phyloP scores from a whole-genome alignment of 2,329 filamentous ascomycete genomes.

The Diaporthe nobilis region DNA sequence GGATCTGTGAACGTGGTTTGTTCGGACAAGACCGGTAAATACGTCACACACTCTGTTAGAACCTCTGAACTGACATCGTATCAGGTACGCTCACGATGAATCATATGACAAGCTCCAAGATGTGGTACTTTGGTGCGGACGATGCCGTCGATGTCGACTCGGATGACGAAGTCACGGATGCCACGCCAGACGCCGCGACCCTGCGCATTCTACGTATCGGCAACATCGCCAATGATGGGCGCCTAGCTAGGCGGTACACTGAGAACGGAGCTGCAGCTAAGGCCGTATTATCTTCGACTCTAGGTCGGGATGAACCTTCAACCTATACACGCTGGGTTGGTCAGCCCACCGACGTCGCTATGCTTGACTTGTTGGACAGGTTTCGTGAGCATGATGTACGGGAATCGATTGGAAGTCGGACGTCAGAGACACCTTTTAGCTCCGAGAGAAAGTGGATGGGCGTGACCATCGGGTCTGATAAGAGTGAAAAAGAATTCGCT shows the following conservation, averaged over 20 bases:
- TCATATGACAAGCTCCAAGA: slow-evolving; percentile 96
- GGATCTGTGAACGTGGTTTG: slow-evolving; percentile 99
- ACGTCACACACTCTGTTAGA: neutral
- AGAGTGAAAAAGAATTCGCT: slow-evolving; percentile 80
- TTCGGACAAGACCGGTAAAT: slow-evolving; percentile 91
- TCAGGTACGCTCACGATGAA: slow-evolving; percentile 92
- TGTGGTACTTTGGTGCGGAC: slow-evolving; percentile 90
- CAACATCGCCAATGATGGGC: slow-evolving; percentile 96
- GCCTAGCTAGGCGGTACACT: slow-evolving; percentile 80
- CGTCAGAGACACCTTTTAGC: slow-evolving; percentile 93
- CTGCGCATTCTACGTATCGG: slow-evolving; percentile 89
- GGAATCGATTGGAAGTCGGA: slow-evolving; percentile 84
- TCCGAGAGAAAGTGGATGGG: slow-evolving; percentile 99
- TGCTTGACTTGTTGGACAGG: slow-evolving; percentile 91
- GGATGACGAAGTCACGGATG: slow-evolving; percentile 67
- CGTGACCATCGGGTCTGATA: slow-evolving; percentile 80
- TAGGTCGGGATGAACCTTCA: slow-evolving; percentile 72
- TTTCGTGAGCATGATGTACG: slow-evolving; percentile 94
- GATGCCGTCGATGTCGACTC: slow-evolving; percentile 66
- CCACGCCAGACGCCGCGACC: slow-evolving; percentile 79
- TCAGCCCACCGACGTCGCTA: slow-evolving; percentile 97
- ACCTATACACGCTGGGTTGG: slow-evolving; percentile 92
- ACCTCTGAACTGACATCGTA: slow-evolving; percentile 42
- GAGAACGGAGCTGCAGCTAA: slow-evolving; percentile 79
- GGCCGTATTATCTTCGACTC: slow-evolving; percentile 88